Conservation (phyloP, 2,329 filamentous ascomycete genomes). For the Trichoderma atrobrunneum region DNA sequence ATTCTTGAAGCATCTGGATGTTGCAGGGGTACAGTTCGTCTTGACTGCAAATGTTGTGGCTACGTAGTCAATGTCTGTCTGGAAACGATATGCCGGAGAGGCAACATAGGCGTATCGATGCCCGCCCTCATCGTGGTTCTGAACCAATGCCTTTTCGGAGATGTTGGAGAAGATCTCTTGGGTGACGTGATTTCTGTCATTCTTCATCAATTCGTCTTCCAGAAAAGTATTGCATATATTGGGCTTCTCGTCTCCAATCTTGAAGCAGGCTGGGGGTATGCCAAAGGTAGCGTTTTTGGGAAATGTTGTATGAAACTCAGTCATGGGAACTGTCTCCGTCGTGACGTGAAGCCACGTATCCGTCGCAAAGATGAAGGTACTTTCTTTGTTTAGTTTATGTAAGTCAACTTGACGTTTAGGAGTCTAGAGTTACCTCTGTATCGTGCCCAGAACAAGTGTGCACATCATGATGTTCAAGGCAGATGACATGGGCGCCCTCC, state of each 20-base stretch:
- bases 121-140: neutral
- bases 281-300: neutral
- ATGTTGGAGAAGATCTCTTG: neutral
- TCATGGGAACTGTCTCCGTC: neutral
- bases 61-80: neutral
- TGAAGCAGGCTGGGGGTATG: neutral
- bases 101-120: neutral
- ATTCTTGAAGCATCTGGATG: neutral
- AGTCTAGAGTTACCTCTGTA: neutral
- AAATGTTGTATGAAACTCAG: neutral
- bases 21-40: neutral
- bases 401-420: neutral
- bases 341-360: neutral
- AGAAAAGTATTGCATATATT: neutral
- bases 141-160: neutral
- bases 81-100: neutral
- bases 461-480: neutral
- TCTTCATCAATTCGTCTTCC: too few species aligned
- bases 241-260: neutral
- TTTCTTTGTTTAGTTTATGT: neutral
- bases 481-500: neutral
- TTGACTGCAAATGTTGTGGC: neutral
- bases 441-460: neutral
- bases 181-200: too few species aligned
- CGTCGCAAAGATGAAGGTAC: neutral